Evolutionary conservation across 139 green algal genomes (phyloP), one percentile per base, ranked within the genome.

Genomic region (Astrephomene gubernaculifera): DNA sequence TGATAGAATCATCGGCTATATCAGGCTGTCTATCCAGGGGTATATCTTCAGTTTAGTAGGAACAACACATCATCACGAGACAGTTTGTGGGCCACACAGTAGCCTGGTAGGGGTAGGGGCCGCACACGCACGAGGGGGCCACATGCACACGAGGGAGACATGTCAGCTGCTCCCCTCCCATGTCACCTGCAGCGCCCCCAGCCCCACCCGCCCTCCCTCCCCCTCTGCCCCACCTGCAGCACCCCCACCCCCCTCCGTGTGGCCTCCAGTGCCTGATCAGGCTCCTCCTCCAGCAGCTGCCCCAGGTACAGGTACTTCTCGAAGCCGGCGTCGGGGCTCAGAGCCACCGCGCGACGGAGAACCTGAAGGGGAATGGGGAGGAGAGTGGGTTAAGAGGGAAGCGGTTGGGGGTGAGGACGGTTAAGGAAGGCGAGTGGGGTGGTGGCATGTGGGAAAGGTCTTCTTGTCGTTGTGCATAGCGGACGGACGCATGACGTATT

Each of bases 271-370:
- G 71, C 82, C 49, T 87, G 57, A 12, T 27, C 68, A 17, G 71
- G 83, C 25, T 83, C 73, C 25, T 83, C 73, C 61, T 87, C 83
- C 72, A 87, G 27, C 49, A 97, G 83, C 87, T 97, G 95, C 8
- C 93, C 94, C n/a, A 98, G 90, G 86, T 98, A 98, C 91, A 98
- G 94, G 87, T 95, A 98, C 84, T 98, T 98, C 57, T 97, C 94
- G 79, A 93, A 94, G 21, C 95, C 95, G 1, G 71, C 63, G 4
- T 96, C 90, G 1, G 95, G 95, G 38, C 87, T 85, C 19, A 96
- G 33, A 31, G 82, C 54, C 24, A 94, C 92, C 1, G 91, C 89
- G 12, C 82, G 81, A 44, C 85, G 87, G 31, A 97, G 91, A 43
- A 93, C 84, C 88, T 89, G 78, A 36, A 39, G 25, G 33, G n/a